These are phyloP conservation scores for Cicer yamashitae DNA, from an alignment of 306 rosid species.

Conservation along the genomic window DNA sequence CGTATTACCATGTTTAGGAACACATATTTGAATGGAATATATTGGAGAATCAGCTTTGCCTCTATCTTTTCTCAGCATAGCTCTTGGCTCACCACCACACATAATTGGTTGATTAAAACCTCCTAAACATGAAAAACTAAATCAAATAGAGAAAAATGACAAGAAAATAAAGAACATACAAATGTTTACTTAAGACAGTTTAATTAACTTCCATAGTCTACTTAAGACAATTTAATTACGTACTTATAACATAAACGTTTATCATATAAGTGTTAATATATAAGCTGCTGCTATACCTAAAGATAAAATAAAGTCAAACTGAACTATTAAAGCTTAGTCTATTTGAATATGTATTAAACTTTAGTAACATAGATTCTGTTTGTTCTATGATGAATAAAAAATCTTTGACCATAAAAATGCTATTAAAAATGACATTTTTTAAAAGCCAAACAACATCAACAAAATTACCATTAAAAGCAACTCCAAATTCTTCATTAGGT, in stretches of 20 bases:
- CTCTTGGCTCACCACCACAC: constrained; percentile 98
- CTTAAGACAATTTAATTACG: too few species aligned
- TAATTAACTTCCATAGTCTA: not conserved
- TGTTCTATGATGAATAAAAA: constrained; percentile 16
- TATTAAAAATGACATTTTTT: not conserved
- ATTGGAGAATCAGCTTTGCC: constrained; percentile 92
- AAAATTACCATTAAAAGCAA: constrained; percentile 81
- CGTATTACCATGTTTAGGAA: constrained; percentile 90
- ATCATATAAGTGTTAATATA: too few species aligned
- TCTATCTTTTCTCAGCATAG: constrained; percentile 69
- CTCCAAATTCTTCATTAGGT: constrained; percentile 85
- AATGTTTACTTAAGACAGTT: not conserved
- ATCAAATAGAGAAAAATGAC: not conserved
- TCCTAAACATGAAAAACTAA: constrained; percentile 54
- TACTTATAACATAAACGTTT: too few species aligned
- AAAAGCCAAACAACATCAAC: constrained; percentile 4
- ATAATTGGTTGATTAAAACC: constrained; percentile 97
- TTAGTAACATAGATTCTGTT: not conserved
- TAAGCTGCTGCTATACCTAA: too few species aligned
- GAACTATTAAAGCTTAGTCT: too few species aligned
- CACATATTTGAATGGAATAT: constrained; percentile 80
- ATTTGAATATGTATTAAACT: too few species aligned
- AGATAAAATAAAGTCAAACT: too few species aligned
- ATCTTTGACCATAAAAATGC: not conserved
- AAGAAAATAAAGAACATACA: not conserved